Percentiles rank a stretch among this genome's conserved stretches.
These are phyloP conservation scores for Debaryomyces tyrocola DNA, from an alignment of 805 yeast genomes.

Conservation along the genomic window DNA sequence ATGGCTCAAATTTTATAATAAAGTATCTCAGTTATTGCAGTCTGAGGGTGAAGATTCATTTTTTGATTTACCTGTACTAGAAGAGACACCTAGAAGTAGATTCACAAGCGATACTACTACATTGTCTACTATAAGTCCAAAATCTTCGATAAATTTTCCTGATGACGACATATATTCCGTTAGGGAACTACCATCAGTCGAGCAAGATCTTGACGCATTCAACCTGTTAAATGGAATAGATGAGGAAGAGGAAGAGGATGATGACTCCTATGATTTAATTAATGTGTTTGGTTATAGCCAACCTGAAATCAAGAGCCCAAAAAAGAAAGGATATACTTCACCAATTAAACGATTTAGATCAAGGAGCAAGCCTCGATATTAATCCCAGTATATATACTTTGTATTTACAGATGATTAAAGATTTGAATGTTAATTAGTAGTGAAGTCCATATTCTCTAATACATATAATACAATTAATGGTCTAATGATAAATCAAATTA, in stretches of 20 bases:
- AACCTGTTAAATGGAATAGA: background rate
- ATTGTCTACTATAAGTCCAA: background rate
- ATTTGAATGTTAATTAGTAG: too few relatives aligned
- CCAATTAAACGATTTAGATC: background rate
- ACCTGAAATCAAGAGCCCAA: background rate
- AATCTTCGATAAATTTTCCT: background rate
- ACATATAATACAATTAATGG: too few relatives aligned
- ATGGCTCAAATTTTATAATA: slow-evolving; percentile 10
- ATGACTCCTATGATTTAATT: slow-evolving; percentile 15
- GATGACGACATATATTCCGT: slow-evolving; percentile 1
- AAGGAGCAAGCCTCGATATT: too few relatives aligned
- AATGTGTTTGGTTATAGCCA: slow-evolving; percentile 13
- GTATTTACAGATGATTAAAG: too few relatives aligned
- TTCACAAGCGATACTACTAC: background rate
- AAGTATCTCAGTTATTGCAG: background rate
- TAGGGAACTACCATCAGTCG: background rate
- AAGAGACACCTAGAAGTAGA: background rate
- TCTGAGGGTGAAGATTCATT: background rate
- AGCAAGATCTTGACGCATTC: background rate
- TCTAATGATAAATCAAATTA: too few relatives aligned
- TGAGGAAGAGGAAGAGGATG: background rate
- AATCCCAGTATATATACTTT: too few relatives aligned
- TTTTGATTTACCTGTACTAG: background rate
- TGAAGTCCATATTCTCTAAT: too few relatives aligned
- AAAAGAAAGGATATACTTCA: background rate